Conservation (phyloP, 805 yeast species). For the Starmerella sp. region DNA sequence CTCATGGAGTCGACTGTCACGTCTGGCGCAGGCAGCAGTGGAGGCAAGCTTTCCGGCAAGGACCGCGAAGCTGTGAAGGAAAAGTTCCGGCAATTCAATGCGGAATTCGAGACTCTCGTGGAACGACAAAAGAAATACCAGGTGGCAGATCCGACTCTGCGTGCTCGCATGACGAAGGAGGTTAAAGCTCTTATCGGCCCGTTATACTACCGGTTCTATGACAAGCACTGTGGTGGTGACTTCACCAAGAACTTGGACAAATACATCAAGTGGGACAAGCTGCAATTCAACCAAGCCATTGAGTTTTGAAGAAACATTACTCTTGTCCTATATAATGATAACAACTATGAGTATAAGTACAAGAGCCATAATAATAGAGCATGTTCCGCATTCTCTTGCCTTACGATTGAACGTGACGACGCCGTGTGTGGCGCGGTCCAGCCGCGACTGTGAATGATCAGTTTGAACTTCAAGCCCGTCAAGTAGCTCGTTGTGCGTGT, state of each 20-base stretch:
- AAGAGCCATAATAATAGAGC: conserved; percentile 28
- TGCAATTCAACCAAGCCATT: conserved; percentile 30
- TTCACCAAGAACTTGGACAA: conserved; percentile 60
- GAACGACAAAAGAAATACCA: conserved; percentile 53
- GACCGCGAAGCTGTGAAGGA: conserved; percentile 78
- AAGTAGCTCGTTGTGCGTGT: conserved; percentile 29
- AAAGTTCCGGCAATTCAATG: conserved; percentile 69
- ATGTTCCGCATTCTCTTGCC: conserved; percentile 32
- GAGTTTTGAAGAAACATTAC: neutral
- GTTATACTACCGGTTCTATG: conserved; percentile 73
- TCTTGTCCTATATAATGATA: conserved; percentile 25
- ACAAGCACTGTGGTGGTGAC: conserved; percentile 58
- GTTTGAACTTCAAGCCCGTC: conserved; percentile 32
- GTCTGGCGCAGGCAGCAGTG: conserved; percentile 32
- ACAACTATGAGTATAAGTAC: conserved; percentile 26
- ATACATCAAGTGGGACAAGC: conserved; percentile 49
- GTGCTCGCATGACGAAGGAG: conserved; percentile 54
- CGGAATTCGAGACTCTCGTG: conserved; percentile 67
- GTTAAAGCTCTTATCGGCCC: conserved; percentile 59
- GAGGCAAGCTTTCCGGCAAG: conserved; percentile 37
- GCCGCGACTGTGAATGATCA: conserved; percentile 28
- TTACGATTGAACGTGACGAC: conserved; percentile 30
- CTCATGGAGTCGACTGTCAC: conserved; percentile 72
- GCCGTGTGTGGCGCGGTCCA: conserved; percentile 29
- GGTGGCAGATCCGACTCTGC: conserved; percentile 55